phyloP scores from a whole-genome alignment of 2,329 filamentous ascomycete species.

The Beauveria australis region DNA sequence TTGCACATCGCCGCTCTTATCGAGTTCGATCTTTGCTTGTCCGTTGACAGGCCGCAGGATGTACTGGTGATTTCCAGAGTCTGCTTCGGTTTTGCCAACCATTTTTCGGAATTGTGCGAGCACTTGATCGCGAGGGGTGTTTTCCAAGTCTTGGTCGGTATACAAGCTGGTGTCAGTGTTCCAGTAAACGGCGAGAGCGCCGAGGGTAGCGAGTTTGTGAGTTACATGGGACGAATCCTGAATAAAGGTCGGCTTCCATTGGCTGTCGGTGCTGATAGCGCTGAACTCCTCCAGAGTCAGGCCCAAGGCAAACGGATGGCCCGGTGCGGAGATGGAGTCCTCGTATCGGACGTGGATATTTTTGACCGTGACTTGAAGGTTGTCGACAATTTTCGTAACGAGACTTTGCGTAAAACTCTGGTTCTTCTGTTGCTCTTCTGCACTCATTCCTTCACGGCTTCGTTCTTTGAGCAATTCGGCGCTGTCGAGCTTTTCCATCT shows the following conservation, averaged over 20 bases:
- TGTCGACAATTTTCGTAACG: constrained; percentile 95
- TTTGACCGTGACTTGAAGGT: constrained; percentile 93
- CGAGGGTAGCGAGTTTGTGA: constrained; percentile 88
- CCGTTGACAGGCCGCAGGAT: constrained; percentile 94
- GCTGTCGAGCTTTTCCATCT: constrained; percentile 97
- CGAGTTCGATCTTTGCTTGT: constrained; percentile 86
- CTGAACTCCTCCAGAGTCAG: constrained; percentile 93
- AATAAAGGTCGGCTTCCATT: constrained; percentile 95
- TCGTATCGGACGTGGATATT: constrained; percentile 98
- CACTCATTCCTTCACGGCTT: constrained; percentile 84
- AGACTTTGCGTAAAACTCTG: constrained; percentile 96
- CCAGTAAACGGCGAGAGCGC: constrained; percentile 92
- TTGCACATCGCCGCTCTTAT: constrained; percentile 78
- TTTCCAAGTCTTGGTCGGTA: constrained; percentile 35
- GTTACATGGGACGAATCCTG: constrained; percentile 75
- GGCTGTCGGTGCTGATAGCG: constrained; percentile 86
- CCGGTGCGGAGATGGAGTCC: constrained; percentile 89
- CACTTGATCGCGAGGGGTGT: constrained; percentile 66
- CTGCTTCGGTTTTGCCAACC: constrained; percentile 63
- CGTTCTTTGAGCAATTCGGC: constrained; percentile 90
- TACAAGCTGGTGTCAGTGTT: constrained; percentile 86
- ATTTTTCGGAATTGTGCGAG: constrained; percentile 68
- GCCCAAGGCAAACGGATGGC: constrained; percentile 89
- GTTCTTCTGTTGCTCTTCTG: constrained; percentile 93
- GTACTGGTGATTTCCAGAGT: constrained; percentile 65